A percentile compares a stretch with the other conserved stretches of the same genome.
phyloP scores from a whole-genome alignment of 345 rosid species.

The Boechera stricta region DNA sequence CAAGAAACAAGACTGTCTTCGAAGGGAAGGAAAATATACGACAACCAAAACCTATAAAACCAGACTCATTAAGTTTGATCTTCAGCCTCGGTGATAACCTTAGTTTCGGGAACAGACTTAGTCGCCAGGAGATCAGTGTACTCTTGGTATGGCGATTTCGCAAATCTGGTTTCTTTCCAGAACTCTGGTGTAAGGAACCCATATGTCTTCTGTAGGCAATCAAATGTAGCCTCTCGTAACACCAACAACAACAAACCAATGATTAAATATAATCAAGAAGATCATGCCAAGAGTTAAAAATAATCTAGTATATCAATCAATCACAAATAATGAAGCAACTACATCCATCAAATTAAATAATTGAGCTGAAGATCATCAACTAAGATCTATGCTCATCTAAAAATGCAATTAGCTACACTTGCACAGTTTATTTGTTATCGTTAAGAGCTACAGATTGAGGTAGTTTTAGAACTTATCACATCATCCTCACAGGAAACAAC shows the following conservation, averaged over 20 bases:
- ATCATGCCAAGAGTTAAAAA: too few relatives aligned
- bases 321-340: too few relatives aligned
- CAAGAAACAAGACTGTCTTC: background rate
- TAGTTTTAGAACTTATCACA: too few relatives aligned
- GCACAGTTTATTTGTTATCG: too few relatives aligned
- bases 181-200: slow-evolving; percentile 84
- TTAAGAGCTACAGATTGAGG: too few relatives aligned
- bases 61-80: slow-evolving; percentile 28
- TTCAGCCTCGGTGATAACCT: slow-evolving; percentile 20
- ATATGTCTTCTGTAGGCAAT: slow-evolving; percentile 21
- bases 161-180: slow-evolving; percentile 51
- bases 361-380: background rate
- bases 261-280: too few relatives aligned
- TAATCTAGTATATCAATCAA: too few relatives aligned
- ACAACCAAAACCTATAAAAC: slow-evolving; percentile 5
- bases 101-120: slow-evolving; percentile 22
- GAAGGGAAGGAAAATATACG: background rate
- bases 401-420: background rate
- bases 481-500: background rate
- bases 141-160: slow-evolving; percentile 69
- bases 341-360: background rate
- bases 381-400: background rate
- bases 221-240: too few relatives aligned
- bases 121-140: slow-evolving; percentile 55
- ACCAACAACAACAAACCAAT: too few relatives aligned